phyloP scores from a whole-genome alignment of 345 rosid species.

The Eucalyptus rudis region DNA sequence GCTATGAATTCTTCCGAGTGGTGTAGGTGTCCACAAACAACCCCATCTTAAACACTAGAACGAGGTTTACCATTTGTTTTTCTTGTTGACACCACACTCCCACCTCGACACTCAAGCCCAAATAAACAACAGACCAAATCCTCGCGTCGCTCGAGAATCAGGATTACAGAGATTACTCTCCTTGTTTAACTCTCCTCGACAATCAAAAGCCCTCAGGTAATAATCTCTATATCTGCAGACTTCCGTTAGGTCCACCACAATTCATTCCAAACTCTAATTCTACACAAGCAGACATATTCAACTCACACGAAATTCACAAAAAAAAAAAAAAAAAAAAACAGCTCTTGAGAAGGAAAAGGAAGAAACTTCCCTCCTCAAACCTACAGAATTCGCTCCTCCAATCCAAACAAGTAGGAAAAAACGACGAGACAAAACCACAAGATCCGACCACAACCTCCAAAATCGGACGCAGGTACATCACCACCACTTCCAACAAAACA shows the following conservation, averaged over 20 bases:
- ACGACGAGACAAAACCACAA: neutral
- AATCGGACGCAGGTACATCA: neutral
- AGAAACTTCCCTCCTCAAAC: neutral
- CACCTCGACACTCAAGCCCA: neutral
- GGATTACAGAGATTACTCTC: neutral
- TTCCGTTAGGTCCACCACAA: neutral
- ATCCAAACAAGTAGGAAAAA: neutral
- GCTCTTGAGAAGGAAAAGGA: neutral
- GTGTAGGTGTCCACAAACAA: neutral
- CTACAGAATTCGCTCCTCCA: neutral
- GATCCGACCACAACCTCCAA: neutral
- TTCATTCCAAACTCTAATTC: neutral
- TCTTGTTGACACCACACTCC: neutral
- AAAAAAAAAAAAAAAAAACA: neutral
- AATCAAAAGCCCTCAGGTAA: neutral
- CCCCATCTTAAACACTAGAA: neutral
- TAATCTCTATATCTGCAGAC: neutral
- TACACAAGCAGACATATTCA: neutral
- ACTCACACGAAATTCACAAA: neutral
- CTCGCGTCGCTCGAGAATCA: neutral
- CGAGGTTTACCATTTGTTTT: neutral
- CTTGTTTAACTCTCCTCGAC: neutral
- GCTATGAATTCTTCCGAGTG: neutral
- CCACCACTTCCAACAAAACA: neutral
- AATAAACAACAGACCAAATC: neutral